Evolutionary conservation across 2,329 filamentous ascomycete species (phyloP).

Genomic region (Mycogone perniciosa): DNA sequence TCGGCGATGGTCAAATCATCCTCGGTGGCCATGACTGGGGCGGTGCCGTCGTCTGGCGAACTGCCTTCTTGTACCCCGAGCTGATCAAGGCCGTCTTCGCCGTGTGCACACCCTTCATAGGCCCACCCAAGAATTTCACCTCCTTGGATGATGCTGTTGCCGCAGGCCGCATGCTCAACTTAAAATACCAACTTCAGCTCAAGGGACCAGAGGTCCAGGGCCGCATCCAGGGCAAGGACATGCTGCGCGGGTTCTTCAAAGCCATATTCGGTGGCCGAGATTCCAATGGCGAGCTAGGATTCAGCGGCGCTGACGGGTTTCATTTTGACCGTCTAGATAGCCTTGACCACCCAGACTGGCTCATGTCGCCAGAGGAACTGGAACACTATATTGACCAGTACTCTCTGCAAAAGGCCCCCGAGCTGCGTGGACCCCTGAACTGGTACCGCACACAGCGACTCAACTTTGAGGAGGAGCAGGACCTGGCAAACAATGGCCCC

Average conservation of each 20-base stretch:
- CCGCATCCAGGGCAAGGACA: conserved; percentile 48
- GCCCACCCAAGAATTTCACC: conserved; percentile 47
- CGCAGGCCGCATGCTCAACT: conserved; percentile 53
- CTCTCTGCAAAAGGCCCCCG: conserved; percentile 45
- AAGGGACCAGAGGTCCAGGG: conserved; percentile 60
- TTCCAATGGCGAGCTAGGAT: conserved; percentile 47
- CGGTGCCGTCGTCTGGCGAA: conserved; percentile 67
- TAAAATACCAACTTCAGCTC: conserved; percentile 80
- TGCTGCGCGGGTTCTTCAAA: conserved; percentile 64
- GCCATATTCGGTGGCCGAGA: conserved; percentile 63
- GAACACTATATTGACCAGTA: conserved; percentile 73
- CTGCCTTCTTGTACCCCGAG: conserved; percentile 65
- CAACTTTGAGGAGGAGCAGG: conserved; percentile 70
- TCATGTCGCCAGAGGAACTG: conserved; percentile 63
- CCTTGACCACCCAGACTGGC: conserved; percentile 44
- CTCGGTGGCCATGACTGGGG: conserved; percentile 95
- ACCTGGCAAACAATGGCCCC: conserved; percentile 50
- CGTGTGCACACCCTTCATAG: conserved; percentile 69
- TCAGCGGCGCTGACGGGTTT: conserved; percentile 57
- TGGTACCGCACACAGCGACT: conserved; percentile 75
- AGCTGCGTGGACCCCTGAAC: conserved; percentile 73
- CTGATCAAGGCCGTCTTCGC: conserved; percentile 70
- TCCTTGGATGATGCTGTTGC: conserved; percentile 55
- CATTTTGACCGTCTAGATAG: conserved; percentile 55
- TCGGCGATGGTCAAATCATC: conserved; percentile 53